These are phyloP conservation scores for grape (Vitis vinifera) DNA, from an alignment of 164 flowering plant genomes.

Conservation along the genomic window ASM3070453v1 NC_081815.1:588001-588500, in stretches of 20 bases:
- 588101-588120: conserved; percentile 60
- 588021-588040: background rate
- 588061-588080: conserved; percentile 72
- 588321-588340: no score
- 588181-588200: background rate
- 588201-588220: background rate
- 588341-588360: no score
- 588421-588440: background rate
- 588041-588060: conserved; percentile 52
- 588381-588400: background rate
- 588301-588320: no score
- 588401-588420: background rate
- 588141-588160: conserved; percentile 52
- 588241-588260: no score
- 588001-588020: background rate
- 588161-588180: conserved; percentile 4
- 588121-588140: conserved; percentile 65
- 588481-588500: conserved; percentile 91
- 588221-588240: no score
- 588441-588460: background rate
- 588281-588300: no score
- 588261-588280: no score
- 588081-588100: conserved; percentile 74
- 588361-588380: background rate
- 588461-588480: conserved; percentile 80